These are phyloP conservation scores for Brassica rapa DNA, from an alignment of 345 rosid species.

Conservation along the genomic window DNA sequence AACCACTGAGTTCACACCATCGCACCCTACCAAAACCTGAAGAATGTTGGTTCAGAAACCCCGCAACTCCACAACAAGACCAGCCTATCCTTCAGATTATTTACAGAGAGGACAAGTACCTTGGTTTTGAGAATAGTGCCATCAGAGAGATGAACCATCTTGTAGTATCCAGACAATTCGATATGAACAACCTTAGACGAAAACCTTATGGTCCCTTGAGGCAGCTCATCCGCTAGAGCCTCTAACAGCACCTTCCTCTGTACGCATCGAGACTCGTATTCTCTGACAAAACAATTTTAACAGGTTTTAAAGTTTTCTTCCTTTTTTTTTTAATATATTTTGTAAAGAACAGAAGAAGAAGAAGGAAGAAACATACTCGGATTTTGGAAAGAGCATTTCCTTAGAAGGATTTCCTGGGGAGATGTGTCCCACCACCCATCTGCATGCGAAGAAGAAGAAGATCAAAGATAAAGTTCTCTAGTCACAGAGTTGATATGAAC, in stretches of 20 bases:
- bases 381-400: slow-evolving; percentile 35
- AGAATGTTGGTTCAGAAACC: slow-evolving; percentile 21
- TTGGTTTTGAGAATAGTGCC: slow-evolving; percentile 59
- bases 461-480: neutral
- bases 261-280: slow-evolving; percentile 53
- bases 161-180: slow-evolving; percentile 56
- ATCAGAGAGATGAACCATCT: slow-evolving; percentile 60
- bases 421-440: slow-evolving; percentile 39
- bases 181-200: slow-evolving; percentile 67
- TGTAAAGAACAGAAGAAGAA: neutral
- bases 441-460: slow-evolving; percentile 42
- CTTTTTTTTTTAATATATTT: neutral
- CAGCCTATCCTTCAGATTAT: neutral
- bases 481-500: neutral
- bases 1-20: slow-evolving; percentile 68
- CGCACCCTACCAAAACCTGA: slow-evolving; percentile 71
- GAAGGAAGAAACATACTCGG: slow-evolving; percentile 42
- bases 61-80: neutral
- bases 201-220: slow-evolving; percentile 58
- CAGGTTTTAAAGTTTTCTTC: neutral
- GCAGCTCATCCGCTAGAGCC: slow-evolving; percentile 56
- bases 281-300: slow-evolving; percentile 40
- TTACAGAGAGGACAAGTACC: slow-evolving; percentile 32
- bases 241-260: slow-evolving; percentile 60
- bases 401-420: slow-evolving; percentile 26